Percentiles rank a stretch among this genome's conserved stretches.
phyloP scores from a whole-genome alignment of 2,329 filamentous ascomycete species.

The Stemphylium lycopersici region DNA sequence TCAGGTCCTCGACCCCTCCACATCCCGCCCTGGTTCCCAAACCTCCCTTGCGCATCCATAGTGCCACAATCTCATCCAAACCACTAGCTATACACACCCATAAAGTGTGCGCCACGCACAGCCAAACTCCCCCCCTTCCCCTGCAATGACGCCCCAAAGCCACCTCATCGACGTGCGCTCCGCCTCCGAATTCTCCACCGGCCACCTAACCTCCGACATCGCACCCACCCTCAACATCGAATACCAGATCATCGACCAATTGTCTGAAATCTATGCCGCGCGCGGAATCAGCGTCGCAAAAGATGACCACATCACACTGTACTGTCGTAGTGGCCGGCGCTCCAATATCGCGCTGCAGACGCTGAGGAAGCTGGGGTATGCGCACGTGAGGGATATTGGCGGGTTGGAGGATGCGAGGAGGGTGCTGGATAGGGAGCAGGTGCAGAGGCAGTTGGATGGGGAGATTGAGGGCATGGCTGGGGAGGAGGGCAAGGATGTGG shows the following conservation, averaged over 20 bases:
- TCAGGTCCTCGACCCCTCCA: too few species aligned
- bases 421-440: conserved; percentile 37
- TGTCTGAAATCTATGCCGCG: conserved; percentile 29
- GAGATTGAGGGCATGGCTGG: conserved; percentile 4
- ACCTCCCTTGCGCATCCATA: too few species aligned
- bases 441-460: conserved; percentile 21
- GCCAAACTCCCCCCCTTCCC: too few species aligned
- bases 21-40: too few species aligned
- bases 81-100: too few species aligned
- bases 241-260: conserved; percentile 42
- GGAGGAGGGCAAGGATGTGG: background rate
- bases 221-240: conserved; percentile 46
- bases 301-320: conserved; percentile 43
- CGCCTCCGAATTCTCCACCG: conserved; percentile 44
- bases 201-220: conserved; percentile 33
- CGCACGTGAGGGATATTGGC: conserved; percentile 44
- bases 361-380: conserved; percentile 39
- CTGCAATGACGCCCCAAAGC: conserved; percentile 13
- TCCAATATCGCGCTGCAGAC: conserved; percentile 41
- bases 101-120: too few species aligned
- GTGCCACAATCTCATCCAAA: too few species aligned
- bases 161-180: conserved; percentile 48
- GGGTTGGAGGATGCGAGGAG: conserved; percentile 42
- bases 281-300: conserved; percentile 29
- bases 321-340: conserved; percentile 46